A percentile compares a stretch with the other conserved stretches of the same genome.
phyloP scores from a whole-genome alignment of 257 asterid genomes.

The Lycium barbarum region DNA sequence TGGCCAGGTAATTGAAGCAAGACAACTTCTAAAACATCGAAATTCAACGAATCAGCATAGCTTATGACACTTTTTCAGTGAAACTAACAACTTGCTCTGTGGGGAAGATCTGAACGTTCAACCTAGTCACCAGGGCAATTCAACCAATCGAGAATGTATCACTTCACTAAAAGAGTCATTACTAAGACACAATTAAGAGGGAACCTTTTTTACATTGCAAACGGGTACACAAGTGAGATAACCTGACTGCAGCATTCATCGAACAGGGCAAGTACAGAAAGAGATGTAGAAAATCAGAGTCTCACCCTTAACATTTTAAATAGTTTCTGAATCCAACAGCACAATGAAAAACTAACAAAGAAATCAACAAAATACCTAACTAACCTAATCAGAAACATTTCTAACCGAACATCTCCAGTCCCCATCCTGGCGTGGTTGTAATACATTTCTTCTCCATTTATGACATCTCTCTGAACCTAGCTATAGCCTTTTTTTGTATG shows the following conservation, averaged over 20 bases:
- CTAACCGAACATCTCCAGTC: not conserved
- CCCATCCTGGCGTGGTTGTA: not conserved
- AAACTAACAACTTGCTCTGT: too few relatives aligned
- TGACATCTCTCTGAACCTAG: conserved; percentile 95
- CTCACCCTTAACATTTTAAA: not conserved
- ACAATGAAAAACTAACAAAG: not conserved
- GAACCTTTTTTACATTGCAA: not conserved
- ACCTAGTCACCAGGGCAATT: not conserved
- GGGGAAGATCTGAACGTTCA: not conserved
- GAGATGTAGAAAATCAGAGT: not conserved
- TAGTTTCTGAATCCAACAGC: not conserved
- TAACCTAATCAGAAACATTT: not conserved
- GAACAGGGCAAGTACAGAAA: not conserved
- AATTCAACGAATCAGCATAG: too few relatives aligned
- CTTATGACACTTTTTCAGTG: not conserved
- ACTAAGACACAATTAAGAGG: not conserved
- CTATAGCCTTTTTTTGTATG: conserved; percentile 97
- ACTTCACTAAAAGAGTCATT: not conserved
- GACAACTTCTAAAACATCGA: not conserved
- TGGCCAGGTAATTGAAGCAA: not conserved
- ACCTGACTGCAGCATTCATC: not conserved
- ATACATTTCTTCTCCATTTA: conserved; percentile 30
- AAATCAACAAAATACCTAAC: conserved; percentile 21
- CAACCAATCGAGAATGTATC: not conserved
- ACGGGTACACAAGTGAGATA: not conserved